Evolutionary conservation across 371 early-diverging fungal genomes (phyloP), one percentile per base, ranked within the genome.

Genomic region (Thermomucor indicae-seudaticae): DNA sequence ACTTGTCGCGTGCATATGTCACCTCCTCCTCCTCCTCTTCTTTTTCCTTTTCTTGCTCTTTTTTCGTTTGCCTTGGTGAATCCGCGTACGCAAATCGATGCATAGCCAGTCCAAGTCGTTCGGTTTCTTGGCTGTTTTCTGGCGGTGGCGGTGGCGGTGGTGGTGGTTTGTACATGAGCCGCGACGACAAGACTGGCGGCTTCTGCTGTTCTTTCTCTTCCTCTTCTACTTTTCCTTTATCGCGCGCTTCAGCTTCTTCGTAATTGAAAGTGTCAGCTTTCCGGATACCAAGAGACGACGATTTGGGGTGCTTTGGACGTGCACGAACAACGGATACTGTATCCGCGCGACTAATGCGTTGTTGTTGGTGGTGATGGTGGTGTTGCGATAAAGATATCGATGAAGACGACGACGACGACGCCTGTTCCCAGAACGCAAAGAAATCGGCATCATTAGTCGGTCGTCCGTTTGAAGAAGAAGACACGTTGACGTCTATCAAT

Each of bases 211-310:
- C 85, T 24, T 93, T 93, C 24, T 79, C 72, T 12, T 86, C 88
- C 42, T 75, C 80, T n/a, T n/a, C n/a, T n/a, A n/a, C n/a, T n/a
- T n/a, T n/a, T n/a, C n/a, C n/a, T 59, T 84, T 84, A 20, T 94
- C 95, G 22, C 82, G 74, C 12, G 88, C 84, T 44, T 90, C 89
- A 1, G 89, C 91, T 58, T 86, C 92, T 48, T 92, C 95, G 75
- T 92, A 94, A 60, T 86, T 87, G 47, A 81, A 67, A 6, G 28
- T 31, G 12, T 48, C 34, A 6, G 45, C 46, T 29, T 60, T 60
- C 12, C 60, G 60, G 32, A 46, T 43, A 30, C 55, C 55, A 4
- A 51, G 17, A 2, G 25, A 32, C 17, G n/a, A n/a, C n/a, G n/a
- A n/a, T n/a, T n/a, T n/a, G n/a, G n/a, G n/a, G n/a, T 34, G 47